phyloP scores from a whole-genome alignment of 805 yeast species.

The Yamadazyma endophytica region DNA sequence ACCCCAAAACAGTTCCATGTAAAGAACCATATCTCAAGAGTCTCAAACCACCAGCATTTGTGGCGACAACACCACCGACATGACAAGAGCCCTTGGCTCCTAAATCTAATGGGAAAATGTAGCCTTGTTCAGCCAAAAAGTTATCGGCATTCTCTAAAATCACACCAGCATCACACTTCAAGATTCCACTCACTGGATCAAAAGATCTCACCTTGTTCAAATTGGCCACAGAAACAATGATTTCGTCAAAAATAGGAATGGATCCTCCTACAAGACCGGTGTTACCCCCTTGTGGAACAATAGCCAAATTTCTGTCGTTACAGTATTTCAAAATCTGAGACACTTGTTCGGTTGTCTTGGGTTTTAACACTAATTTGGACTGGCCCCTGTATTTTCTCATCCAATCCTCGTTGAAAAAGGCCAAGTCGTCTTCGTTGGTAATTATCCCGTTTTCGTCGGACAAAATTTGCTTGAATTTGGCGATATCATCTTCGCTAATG shows the following conservation, averaged over 20 bases:
- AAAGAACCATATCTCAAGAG: conserved; percentile 84
- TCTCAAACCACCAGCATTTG: conserved; percentile 94
- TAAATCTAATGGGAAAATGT: conserved; percentile 86
- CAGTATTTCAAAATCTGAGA: conserved; percentile 75
- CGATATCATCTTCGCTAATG: conserved; percentile 54
- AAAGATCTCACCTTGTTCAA: conserved; percentile 79
- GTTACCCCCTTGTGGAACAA: conserved; percentile 97
- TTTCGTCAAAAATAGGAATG: conserved; percentile 87
- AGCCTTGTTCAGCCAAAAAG: conserved; percentile 72
- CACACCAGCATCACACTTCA: conserved; percentile 88
- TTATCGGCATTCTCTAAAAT: conserved; percentile 82
- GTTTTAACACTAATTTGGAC: conserved; percentile 74
- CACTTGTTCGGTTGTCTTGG: conserved; percentile 75
- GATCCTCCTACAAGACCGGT: conserved; percentile 96
- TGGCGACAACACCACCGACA: conserved; percentile 91
- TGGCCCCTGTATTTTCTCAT: conserved; percentile 93
- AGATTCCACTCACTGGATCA: conserved; percentile 76
- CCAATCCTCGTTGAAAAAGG: conserved; percentile 83
- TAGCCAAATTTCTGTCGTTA: conserved; percentile 70
- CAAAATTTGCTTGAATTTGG: conserved; percentile 56
- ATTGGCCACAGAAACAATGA: conserved; percentile 64
- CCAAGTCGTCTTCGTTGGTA: conserved; percentile 60
- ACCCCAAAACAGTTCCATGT: conserved; percentile 87
- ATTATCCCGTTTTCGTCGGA: conserved; percentile 42
- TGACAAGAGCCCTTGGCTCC: conserved; percentile 98